Evolutionary conservation across 768 basidiomycete genomes (phyloP).

Genomic region (Mrakia gelida): DNA sequence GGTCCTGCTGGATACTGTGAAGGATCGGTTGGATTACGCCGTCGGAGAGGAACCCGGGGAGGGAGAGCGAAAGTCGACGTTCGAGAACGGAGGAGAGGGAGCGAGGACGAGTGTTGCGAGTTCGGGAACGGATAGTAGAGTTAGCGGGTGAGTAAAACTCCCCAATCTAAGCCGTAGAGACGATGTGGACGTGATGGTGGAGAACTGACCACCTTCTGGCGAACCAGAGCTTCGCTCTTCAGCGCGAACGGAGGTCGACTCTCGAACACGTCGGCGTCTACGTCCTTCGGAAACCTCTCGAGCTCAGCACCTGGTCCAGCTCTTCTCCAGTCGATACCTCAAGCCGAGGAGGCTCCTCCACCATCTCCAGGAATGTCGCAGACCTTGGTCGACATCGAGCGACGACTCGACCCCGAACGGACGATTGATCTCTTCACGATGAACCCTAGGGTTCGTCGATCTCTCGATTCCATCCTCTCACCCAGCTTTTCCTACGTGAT

Average conservation of each 20-base stretch:
- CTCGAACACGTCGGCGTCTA: slow-evolving; percentile 21
- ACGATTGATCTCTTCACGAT: slow-evolving; percentile 94
- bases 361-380: slow-evolving; percentile 13
- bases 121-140: slow-evolving; percentile 33
- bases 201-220: background rate
- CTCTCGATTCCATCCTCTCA: background rate
- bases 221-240: slow-evolving; percentile 12
- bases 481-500: background rate
- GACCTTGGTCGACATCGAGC: slow-evolving; percentile 71
- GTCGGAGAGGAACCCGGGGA: slow-evolving; percentile 48
- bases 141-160: slow-evolving; percentile 37
- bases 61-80: slow-evolving; percentile 29
- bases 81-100: slow-evolving; percentile 2
- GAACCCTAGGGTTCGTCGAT: slow-evolving; percentile 68
- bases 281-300: slow-evolving; percentile 21
- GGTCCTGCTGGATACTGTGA: slow-evolving; percentile 61
- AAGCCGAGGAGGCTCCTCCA: slow-evolving; percentile 29
- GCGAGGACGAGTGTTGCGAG: slow-evolving; percentile 52
- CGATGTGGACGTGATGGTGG: background rate
- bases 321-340: slow-evolving; percentile 30
- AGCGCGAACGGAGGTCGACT: slow-evolving; percentile 16
- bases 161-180: background rate
- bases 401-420: slow-evolving; percentile 65
- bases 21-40: slow-evolving; percentile 55
- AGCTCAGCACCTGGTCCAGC: slow-evolving; percentile 11